A percentile compares a stretch with the other conserved stretches of the same genome.
phyloP scores from a whole-genome alignment of 2,329 filamentous ascomycete species.

The Lomentospora prolificans region DNA sequence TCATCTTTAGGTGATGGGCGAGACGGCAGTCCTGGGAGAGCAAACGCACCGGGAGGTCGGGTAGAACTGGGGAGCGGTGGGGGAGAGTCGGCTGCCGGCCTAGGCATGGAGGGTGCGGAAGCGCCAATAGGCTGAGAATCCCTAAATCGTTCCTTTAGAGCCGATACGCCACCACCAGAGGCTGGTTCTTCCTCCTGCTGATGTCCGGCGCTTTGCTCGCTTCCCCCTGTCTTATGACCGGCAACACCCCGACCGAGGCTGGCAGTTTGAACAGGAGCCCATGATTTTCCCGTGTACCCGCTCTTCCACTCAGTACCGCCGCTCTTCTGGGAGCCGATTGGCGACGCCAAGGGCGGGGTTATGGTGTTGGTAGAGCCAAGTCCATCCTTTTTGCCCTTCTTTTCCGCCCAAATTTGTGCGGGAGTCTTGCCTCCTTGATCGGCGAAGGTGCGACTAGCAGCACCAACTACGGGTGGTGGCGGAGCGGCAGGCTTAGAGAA shows the following conservation, averaged over 20 bases:
- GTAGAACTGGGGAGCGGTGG: conserved; percentile 53
- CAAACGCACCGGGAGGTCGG: conserved; percentile 65
- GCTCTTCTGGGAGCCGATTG: conserved; percentile 59
- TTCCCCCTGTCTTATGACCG: conserved; percentile 54
- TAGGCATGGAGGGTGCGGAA: conserved; percentile 35
- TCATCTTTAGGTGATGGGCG: conserved; percentile 46
- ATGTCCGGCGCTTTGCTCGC: conserved; percentile 8
- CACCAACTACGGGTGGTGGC: conserved; percentile 54
- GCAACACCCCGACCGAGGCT: conserved; percentile 56
- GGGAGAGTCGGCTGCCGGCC: conserved; percentile 12
- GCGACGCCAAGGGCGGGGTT: conserved; percentile 34
- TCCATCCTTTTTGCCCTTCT: conserved; percentile 74
- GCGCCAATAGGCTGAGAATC: conserved; percentile 56
- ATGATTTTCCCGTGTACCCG: conserved; percentile 80
- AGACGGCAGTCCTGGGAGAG: conserved; percentile 66
- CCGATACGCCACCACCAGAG: conserved; percentile 52
- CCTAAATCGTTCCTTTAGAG: conserved; percentile 76
- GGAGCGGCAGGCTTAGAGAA: conserved; percentile 50
- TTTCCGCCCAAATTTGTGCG: conserved; percentile 94
- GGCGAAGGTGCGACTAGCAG: conserved; percentile 85
- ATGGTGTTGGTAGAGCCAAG: conserved; percentile 25
- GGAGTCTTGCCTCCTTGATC: conserved; percentile 93
- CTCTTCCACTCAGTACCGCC: conserved; percentile 76
- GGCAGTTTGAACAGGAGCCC: conserved; percentile 69
- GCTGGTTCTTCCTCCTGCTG: conserved; percentile 34